Evolutionary conservation across 192 early-diverging fungal species (phyloP), one percentile per base, ranked within the genome.

Genomic region (Backusella psychrophila): DNA sequence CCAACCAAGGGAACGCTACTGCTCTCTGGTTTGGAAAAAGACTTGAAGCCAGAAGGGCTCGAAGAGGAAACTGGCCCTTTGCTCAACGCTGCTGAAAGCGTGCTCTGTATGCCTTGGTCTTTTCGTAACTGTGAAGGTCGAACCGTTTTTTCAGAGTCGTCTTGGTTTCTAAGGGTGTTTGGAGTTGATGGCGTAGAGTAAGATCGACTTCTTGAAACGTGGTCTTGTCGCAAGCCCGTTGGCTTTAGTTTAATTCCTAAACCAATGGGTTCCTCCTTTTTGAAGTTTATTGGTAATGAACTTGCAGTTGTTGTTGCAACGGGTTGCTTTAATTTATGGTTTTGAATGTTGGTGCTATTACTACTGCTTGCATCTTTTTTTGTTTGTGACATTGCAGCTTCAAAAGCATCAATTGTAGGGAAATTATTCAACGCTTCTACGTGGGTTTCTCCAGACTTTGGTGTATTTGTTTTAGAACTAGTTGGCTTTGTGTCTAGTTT

Each of bases 381-480:
- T 4, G 56, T 63, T 29, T 29, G 17, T 26, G 70, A 44, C 70
- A 71, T 71, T 14, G 70, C 70, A 26, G 15, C 29, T 71, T 71
- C 70, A 71, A 71, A 71, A 26, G 70, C 70, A 46, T 42, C 73
- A 26, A 53, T 23, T 3, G 75, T 69, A 66, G 67, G 44, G 38
- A 66, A 76, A 63, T 63, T 63, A 63, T 63, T 63, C 12, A 63
- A 63, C 6, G 23, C 3, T 12, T 63, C 56, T 8, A 8, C 11
- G 11, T 63, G 56, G 12, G 23, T 63, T 63, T 63, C 56, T 7
- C 29, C 56, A 29, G 56, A 14, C 9, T 63, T 63, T 63, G 56
- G 56, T 12, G 56, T 63, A 12, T 23, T 63, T 63, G 7, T 9
- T 63, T 63, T 63, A 12, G 23, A 63, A 29, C 9, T 26, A 8